These are phyloP conservation scores for Heterotrichella gracilis DNA, from an alignment of 352 stramenopile species.

Conservation along the genomic window DNA sequence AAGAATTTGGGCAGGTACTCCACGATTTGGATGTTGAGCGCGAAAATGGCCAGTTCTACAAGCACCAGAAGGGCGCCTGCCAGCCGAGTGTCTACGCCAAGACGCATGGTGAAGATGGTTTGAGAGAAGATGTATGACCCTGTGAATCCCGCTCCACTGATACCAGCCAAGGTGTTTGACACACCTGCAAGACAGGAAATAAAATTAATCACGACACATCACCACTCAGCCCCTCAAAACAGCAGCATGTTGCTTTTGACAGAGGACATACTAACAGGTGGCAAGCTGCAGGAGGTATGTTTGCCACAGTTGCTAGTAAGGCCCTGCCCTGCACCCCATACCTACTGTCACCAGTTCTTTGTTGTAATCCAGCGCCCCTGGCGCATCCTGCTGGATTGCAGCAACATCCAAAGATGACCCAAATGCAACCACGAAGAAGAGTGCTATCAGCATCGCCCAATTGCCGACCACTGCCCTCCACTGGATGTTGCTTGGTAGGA, in stretches of 20 bases:
- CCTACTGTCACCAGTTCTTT: constrained; percentile 60
- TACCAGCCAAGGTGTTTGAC: constrained; percentile 56
- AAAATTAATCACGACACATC: too few species aligned
- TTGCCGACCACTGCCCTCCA: too few species aligned
- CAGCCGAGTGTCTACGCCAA: constrained; percentile 29
- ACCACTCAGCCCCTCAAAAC: too few species aligned
- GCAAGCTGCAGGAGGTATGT: too few species aligned
- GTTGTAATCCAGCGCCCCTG: constrained; percentile 61
- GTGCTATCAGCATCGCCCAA: too few species aligned
- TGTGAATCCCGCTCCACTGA: constrained; percentile 76
- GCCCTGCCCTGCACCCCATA: constrained; percentile 48
- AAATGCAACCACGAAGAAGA: constrained; percentile 86
- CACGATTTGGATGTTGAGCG: constrained; percentile 62
- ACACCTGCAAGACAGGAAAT: constrained; percentile 23
- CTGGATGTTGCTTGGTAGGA: too few species aligned
- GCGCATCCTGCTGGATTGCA: constrained; percentile 80
- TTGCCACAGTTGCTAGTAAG: neutral
- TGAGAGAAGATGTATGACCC: constrained; percentile 94
- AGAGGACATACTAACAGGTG: too few species aligned
- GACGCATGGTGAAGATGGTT: constrained; percentile 68
- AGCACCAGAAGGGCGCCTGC: constrained; percentile 29
- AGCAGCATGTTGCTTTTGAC: too few species aligned
- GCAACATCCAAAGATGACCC: constrained; percentile 67
- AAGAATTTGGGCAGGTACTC: constrained; percentile 73
- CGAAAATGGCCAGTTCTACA: constrained; percentile 28